Percentiles rank a stretch among this genome's conserved stretches.
phyloP scores from a whole-genome alignment of 2,329 filamentous ascomycete genomes.

The Elsinoe batatas region DNA sequence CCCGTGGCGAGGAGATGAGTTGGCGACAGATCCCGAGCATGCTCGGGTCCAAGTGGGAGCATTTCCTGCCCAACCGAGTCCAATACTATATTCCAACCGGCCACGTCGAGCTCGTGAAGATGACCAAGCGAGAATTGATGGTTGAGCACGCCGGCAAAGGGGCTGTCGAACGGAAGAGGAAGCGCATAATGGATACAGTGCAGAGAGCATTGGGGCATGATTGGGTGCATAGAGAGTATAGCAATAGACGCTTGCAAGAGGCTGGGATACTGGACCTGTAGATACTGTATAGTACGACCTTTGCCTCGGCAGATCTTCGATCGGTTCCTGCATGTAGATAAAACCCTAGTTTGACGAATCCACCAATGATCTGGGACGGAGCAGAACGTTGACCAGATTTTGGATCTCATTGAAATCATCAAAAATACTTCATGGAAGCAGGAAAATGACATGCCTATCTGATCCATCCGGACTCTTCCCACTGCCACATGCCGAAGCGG shows the following conservation, averaged over 20 bases:
- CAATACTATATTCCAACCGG: slow-evolving; percentile 25
- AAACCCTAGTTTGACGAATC: not conserved
- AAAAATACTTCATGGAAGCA: not conserved
- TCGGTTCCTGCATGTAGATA: slow-evolving; percentile 9
- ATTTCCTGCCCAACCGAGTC: slow-evolving; percentile 17
- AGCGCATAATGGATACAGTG: not conserved
- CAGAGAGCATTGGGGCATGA: slow-evolving; percentile 7
- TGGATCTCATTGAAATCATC: not conserved
- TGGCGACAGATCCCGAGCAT: slow-evolving; percentile 19
- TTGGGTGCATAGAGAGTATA: slow-evolving; percentile 2
- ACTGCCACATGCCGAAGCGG: too few species aligned
- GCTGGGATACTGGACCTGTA: slow-evolving; percentile 3
- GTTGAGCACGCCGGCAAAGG: not conserved
- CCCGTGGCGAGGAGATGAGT: not conserved
- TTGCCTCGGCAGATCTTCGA: not conserved
- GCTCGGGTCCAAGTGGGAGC: slow-evolving; percentile 21
- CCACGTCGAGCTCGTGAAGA: slow-evolving; percentile 19
- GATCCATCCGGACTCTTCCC: too few species aligned
- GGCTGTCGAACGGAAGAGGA: not conserved
- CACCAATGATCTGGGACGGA: slow-evolving; percentile 3
- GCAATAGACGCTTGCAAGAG: not conserved
- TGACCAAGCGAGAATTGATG: not conserved
- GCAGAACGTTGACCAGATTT: not conserved
- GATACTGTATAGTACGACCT: not conserved
- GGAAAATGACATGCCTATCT: too few species aligned